Percentiles rank a stretch among this genome's conserved stretches.
phyloP scores from a whole-genome alignment of 768 basidiomycete species.

The Solioccasus polychromus region DNA sequence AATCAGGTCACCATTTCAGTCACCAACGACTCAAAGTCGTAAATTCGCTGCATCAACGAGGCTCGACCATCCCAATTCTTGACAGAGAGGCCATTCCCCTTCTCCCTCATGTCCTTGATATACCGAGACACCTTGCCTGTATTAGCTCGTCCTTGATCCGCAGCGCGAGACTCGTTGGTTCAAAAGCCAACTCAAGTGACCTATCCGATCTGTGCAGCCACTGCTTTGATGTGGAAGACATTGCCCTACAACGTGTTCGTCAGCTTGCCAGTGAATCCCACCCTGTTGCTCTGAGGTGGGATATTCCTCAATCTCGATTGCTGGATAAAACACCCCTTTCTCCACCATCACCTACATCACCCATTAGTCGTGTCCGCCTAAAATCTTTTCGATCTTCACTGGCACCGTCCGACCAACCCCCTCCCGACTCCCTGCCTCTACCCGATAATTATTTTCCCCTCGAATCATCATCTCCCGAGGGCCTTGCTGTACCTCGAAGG shows the following conservation, averaged over 20 bases:
- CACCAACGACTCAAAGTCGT: constrained; percentile 54
- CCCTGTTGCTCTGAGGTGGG: constrained; percentile 16
- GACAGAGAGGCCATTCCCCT: constrained; percentile 69
- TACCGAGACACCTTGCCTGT: constrained; percentile 74
- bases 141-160: constrained; percentile 77
- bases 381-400: constrained; percentile 41
- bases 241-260: constrained; percentile 63
- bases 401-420: constrained; percentile 29
- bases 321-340: constrained; percentile 4
- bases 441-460: neutral
- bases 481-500: constrained; percentile 20
- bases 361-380: constrained; percentile 13
- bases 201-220: constrained; percentile 55
- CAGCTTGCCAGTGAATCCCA: constrained; percentile 41
- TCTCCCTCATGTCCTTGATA: constrained; percentile 72
- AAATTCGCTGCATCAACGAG: constrained; percentile 57
- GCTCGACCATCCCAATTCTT: constrained; percentile 51
- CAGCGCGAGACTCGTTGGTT: constrained; percentile 45
- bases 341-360: constrained; percentile 24
- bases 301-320: constrained; percentile 4
- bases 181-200: constrained; percentile 31
- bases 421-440: too few relatives aligned
- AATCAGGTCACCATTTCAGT: constrained; percentile 34
- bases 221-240: constrained; percentile 71
- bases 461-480: constrained; percentile 3